These are phyloP conservation scores for Iberis pinnata DNA, from an alignment of 345 rosid species.

Conservation along the genomic window DNA sequence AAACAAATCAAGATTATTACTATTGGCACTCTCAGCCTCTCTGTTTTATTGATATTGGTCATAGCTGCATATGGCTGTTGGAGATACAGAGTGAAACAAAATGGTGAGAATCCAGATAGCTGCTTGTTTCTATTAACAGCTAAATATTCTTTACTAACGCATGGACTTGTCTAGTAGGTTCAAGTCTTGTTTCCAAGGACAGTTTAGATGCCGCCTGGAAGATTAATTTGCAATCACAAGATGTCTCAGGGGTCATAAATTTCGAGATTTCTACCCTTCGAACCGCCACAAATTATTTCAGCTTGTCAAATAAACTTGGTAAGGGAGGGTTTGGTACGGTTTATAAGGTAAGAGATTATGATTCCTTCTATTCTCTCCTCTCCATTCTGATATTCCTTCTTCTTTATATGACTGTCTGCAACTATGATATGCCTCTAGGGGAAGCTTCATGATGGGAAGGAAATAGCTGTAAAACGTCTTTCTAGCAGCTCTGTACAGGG, in stretches of 20 bases:
- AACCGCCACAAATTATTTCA: conserved; percentile 27
- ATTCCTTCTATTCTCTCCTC: not conserved
- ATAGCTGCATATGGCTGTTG: conserved; percentile 19
- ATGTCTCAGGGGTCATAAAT: conserved; percentile 7
- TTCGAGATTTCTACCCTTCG: conserved; percentile 19
- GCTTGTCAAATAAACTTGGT: conserved; percentile 22
- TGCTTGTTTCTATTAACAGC: not conserved
- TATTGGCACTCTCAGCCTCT: conserved; percentile 11
- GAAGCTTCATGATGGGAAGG: conserved; percentile 32
- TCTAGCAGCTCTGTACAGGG: conserved; percentile 45
- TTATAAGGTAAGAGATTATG: conserved; percentile 25
- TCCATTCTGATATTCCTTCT: too few species aligned
- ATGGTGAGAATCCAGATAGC: conserved; percentile 14
- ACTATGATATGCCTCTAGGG: conserved; percentile 41
- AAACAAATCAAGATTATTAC: conserved; percentile 19
- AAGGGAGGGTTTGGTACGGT: conserved; percentile 33
- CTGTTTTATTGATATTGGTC: conserved; percentile 19
- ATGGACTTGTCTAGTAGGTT: too few species aligned
- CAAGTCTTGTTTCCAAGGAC: not conserved
- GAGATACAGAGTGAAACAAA: conserved; percentile 27
- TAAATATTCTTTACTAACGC: not conserved
- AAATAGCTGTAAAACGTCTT: conserved; percentile 49
- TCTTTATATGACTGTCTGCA: conserved; percentile 17
- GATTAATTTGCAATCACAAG: not conserved
- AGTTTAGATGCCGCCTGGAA: not conserved